These are phyloP conservation scores for Venturia aucupariae DNA, from an alignment of 2,329 filamentous ascomycete species.

Conservation along the genomic window DNA sequence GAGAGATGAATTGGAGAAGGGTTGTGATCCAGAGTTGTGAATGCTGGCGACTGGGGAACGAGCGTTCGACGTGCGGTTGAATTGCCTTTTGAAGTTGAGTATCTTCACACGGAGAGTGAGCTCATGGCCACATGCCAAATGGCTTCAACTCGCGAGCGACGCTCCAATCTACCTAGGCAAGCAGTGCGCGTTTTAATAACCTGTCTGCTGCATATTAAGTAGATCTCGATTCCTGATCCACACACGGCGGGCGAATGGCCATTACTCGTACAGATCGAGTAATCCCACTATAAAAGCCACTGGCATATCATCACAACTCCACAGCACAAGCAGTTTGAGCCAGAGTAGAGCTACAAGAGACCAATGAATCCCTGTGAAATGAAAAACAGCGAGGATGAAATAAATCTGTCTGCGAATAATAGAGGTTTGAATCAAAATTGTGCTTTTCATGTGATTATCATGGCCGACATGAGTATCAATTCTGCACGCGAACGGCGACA, in stretches of 20 bases:
- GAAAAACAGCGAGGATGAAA: not conserved
- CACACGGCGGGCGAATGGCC: not conserved
- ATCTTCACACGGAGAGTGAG: not conserved
- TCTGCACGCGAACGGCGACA: not conserved
- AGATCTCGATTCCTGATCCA: not conserved
- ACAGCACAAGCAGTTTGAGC: not conserved
- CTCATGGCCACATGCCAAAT: not conserved
- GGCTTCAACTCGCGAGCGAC: not conserved
- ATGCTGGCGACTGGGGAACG: not conserved
- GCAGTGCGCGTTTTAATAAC: not conserved
- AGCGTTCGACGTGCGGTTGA: not conserved
- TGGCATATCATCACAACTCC: not conserved
- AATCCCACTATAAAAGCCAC: no score
- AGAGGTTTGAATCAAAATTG: not conserved
- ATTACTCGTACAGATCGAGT: not conserved
- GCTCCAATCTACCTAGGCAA: not conserved
- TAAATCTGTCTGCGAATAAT: not conserved
- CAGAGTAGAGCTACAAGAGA: not conserved
- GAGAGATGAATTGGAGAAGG: not conserved
- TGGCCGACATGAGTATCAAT: not conserved
- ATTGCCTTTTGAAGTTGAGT: not conserved
- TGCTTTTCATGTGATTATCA: not conserved
- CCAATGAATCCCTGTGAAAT: not conserved
- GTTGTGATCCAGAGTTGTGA: not conserved
- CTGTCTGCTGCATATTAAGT: not conserved